These are phyloP conservation scores for Trichomonascaceae sp. DNA, from an alignment of 1,139 yeast genomes.

Conservation along the genomic window DNA sequence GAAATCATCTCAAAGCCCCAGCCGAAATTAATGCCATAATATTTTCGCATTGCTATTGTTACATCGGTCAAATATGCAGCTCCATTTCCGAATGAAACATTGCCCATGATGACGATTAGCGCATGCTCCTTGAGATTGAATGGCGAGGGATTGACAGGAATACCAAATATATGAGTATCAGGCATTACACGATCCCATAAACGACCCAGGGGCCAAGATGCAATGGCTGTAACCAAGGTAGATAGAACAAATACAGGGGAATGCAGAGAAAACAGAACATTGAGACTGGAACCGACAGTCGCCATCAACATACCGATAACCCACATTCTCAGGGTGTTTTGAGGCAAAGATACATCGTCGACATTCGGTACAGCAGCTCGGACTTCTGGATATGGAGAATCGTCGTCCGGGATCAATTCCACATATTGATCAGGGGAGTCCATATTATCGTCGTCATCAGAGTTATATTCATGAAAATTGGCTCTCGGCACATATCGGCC, in stretches of 20 bases:
- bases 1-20: constrained; percentile 49
- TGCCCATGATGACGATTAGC: constrained; percentile 55
- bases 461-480: not conserved
- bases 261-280: constrained; percentile 55
- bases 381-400: constrained; percentile 64
- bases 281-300: constrained; percentile 55
- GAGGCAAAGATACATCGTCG: constrained; percentile 52
- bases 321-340: constrained; percentile 62
- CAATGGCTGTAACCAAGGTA: constrained; percentile 51
- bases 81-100: constrained; percentile 53
- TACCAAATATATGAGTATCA: constrained; percentile 38
- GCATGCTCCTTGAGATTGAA: constrained; percentile 64
- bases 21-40: constrained; percentile 44
- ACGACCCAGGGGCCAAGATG: constrained; percentile 59
- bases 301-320: constrained; percentile 45
- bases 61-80: constrained; percentile 59
- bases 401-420: constrained; percentile 43
- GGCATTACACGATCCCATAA: constrained; percentile 49
- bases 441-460: not conserved
- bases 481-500: not conserved
- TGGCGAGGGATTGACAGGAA: constrained; percentile 51
- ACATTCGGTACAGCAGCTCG: constrained; percentile 61
- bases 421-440: constrained; percentile 16
- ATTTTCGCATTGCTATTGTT: constrained; percentile 49
- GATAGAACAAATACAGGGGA: constrained; percentile 50